These are phyloP conservation scores for Candida sp. DNA, from an alignment of 1,139 yeast species.

Conservation along the genomic window DNA sequence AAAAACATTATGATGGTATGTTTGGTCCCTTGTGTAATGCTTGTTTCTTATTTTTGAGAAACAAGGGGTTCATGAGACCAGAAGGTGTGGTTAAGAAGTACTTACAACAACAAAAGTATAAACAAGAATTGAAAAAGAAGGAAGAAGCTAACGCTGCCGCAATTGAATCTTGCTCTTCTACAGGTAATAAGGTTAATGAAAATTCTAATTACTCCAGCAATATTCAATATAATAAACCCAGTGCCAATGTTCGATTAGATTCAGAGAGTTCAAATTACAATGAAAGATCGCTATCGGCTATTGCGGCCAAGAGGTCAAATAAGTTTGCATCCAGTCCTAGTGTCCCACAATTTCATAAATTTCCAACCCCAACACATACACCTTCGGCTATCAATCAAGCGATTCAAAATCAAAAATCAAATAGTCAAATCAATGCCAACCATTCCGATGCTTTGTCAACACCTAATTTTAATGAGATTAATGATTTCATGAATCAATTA, in stretches of 20 bases:
- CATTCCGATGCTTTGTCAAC: slow-evolving; percentile 13
- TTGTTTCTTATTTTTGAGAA: slow-evolving; percentile 44
- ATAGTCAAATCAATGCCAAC: background rate
- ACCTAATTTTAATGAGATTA: slow-evolving; percentile 38
- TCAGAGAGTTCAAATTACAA: background rate
- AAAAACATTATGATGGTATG: slow-evolving; percentile 45
- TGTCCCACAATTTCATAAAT: slow-evolving; percentile 22
- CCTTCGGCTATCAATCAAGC: slow-evolving; percentile 45
- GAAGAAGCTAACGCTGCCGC: slow-evolving; percentile 13
- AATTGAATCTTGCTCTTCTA: background rate
- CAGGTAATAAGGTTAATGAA: background rate
- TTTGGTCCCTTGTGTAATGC: slow-evolving; percentile 52
- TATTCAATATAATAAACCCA: background rate
- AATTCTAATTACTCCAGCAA: background rate
- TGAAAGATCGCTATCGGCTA: slow-evolving; percentile 12
- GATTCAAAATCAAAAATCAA: slow-evolving; percentile 23
- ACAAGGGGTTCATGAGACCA: slow-evolving; percentile 52
- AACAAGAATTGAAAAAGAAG: slow-evolving; percentile 27
- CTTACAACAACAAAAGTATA: slow-evolving; percentile 44
- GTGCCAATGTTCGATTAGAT: background rate
- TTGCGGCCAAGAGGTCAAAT: slow-evolving; percentile 15
- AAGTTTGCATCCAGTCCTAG: slow-evolving; percentile 24
- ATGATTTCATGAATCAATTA: slow-evolving; percentile 47
- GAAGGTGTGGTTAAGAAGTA: slow-evolving; percentile 47
- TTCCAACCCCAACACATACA: slow-evolving; percentile 42